These are phyloP conservation scores for Jatropha podagrica DNA, from an alignment of 441 rosid genomes.

Conservation along the genomic window DNA sequence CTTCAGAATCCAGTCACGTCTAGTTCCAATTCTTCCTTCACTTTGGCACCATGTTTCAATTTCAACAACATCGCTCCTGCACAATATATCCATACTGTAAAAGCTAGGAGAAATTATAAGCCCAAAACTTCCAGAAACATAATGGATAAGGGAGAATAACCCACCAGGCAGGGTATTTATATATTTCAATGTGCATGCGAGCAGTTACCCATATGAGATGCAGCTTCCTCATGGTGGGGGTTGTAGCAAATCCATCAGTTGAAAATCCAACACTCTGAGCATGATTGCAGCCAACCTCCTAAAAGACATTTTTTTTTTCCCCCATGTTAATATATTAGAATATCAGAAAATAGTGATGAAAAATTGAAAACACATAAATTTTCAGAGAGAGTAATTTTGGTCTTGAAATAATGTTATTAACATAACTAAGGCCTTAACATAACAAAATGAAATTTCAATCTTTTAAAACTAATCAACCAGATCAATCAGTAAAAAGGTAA, in stretches of 20 bases:
- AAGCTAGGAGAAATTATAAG: background rate
- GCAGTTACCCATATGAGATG: slow-evolving; percentile 98
- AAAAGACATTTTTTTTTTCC: slow-evolving; percentile 13
- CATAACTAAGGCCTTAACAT: background rate
- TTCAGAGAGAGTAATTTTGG: background rate
- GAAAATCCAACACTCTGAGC: slow-evolving; percentile 95
- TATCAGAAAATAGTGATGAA: background rate
- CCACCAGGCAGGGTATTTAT: slow-evolving; percentile 91
- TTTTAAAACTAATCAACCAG: background rate
- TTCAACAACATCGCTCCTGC: slow-evolving; percentile 93
- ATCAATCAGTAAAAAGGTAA: background rate
- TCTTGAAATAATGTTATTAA: background rate
- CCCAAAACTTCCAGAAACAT: background rate
- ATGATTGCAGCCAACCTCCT: slow-evolving; percentile 97
- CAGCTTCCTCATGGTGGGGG: slow-evolving; percentile 81
- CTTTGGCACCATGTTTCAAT: slow-evolving; percentile 97
- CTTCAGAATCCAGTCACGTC: slow-evolving; percentile 94
- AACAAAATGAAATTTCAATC: background rate
- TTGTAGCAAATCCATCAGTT: slow-evolving; percentile 91
- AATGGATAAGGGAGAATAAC: slow-evolving; percentile 10
- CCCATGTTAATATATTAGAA: background rate
- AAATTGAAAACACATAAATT: background rate
- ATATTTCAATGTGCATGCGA: slow-evolving; percentile 94
- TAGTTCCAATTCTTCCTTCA: slow-evolving; percentile 92
- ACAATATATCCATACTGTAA: slow-evolving; percentile 16